phyloP scores from a whole-genome alignment of 2,329 filamentous ascomycete genomes.

The Penicillium sp. region DNA sequence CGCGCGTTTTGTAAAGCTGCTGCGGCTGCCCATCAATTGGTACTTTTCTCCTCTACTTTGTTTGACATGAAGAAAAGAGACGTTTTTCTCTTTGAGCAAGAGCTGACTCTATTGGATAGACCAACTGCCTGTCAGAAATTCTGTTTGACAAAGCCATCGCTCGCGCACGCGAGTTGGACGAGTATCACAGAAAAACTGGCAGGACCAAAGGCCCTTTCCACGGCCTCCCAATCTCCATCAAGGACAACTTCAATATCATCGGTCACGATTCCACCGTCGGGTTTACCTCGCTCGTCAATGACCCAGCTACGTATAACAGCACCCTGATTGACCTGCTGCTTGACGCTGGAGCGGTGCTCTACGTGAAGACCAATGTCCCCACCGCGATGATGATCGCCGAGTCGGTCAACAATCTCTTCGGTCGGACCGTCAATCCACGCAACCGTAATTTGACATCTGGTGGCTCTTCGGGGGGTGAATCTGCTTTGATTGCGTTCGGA shows the following conservation, averaged over 20 bases:
- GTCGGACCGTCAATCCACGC: constrained; percentile 42
- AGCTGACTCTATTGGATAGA: constrained; percentile 39
- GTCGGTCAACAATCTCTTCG: constrained; percentile 47
- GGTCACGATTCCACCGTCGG: constrained; percentile 26
- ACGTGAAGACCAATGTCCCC: constrained; percentile 45
- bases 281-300: constrained; percentile 21
- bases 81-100: background rate
- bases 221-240: constrained; percentile 46
- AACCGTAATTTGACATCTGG: constrained; percentile 39
- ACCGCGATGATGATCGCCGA: constrained; percentile 50
- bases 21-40: constrained; percentile 57
- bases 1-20: constrained; percentile 58
- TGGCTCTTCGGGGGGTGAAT: constrained; percentile 41
- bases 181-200: constrained; percentile 43
- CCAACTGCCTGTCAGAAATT: constrained; percentile 62
- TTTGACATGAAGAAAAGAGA: background rate
- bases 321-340: constrained; percentile 43
- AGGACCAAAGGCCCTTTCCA: constrained; percentile 41
- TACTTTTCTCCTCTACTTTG: background rate
- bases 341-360: constrained; percentile 46
- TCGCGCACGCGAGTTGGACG: constrained; percentile 56
- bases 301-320: constrained; percentile 24
- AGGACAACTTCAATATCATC: constrained; percentile 43
- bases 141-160: constrained; percentile 57
- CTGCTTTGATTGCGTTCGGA: constrained; percentile 36